A percentile compares a stretch with the other conserved stretches of the same genome.
These are phyloP conservation scores for Leccinum aurantiacum DNA, from an alignment of 768 basidiomycete genomes.

Conservation along the genomic window DNA sequence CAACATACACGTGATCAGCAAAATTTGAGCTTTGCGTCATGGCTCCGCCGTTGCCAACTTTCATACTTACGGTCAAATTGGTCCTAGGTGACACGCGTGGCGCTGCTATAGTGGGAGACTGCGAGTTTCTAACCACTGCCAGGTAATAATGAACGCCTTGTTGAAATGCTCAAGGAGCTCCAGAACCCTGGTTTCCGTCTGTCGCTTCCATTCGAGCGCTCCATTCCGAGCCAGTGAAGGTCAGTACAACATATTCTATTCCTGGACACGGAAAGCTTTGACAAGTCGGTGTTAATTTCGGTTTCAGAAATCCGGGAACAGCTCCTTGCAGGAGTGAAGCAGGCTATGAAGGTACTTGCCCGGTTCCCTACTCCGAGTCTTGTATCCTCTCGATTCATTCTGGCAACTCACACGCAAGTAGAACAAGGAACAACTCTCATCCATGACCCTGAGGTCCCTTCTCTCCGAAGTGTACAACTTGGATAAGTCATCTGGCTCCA, in stretches of 20 bases:
- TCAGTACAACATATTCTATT: slow-evolving; percentile 4
- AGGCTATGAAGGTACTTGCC: slow-evolving; percentile 65
- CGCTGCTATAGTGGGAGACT: not conserved
- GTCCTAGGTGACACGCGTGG: too few species aligned
- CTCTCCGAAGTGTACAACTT: slow-evolving; percentile 67
- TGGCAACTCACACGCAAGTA: slow-evolving; percentile 34
- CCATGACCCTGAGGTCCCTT: slow-evolving; percentile 64
- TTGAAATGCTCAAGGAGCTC: slow-evolving; percentile 14
- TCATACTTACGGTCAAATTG: too few species aligned
- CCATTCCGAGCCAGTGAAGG: slow-evolving; percentile 21
- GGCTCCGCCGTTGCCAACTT: not conserved
- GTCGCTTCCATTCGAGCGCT: slow-evolving; percentile 15
- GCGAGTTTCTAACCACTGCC: not conserved
- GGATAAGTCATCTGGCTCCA: slow-evolving; percentile 53
- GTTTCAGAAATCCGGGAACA: slow-evolving; percentile 51
- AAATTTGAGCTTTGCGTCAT: not conserved
- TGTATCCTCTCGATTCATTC: not conserved
- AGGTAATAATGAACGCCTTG: slow-evolving; percentile 16
- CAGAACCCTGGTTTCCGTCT: slow-evolving; percentile 1
- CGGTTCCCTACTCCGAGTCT: not conserved
- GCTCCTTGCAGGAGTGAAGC: slow-evolving; percentile 55
- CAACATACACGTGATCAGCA: not conserved
- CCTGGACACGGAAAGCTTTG: not conserved
- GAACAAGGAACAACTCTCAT: slow-evolving; percentile 55
- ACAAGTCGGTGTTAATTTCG: not conserved